phyloP scores from a whole-genome alignment of 768 basidiomycete species.

The Podaxis mareebaensis region DNA sequence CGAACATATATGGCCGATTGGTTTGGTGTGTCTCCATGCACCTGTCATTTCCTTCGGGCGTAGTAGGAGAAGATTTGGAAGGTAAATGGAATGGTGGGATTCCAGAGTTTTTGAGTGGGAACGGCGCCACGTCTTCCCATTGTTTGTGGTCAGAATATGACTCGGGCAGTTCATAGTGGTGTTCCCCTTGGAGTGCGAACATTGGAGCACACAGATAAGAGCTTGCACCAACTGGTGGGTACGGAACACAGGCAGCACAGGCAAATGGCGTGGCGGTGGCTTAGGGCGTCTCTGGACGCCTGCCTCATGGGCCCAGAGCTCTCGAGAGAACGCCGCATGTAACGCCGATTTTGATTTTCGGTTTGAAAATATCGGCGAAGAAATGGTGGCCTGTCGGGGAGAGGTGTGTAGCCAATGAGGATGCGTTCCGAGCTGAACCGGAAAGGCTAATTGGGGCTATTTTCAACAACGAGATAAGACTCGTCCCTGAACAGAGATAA shows the following conservation, averaged over 20 bases:
- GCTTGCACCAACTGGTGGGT: too few relatives aligned
- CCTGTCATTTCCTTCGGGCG: not conserved
- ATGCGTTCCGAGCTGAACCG: not conserved
- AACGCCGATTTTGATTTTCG: not conserved
- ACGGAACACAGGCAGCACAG: too few relatives aligned
- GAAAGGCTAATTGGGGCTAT: not conserved
- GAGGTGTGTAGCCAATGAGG: not conserved
- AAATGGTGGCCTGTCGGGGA: not conserved
- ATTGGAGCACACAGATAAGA: too few relatives aligned
- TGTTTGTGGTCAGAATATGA: not conserved
- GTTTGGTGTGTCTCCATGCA: not conserved
- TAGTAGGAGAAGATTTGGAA: not conserved
- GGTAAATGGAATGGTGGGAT: not conserved
- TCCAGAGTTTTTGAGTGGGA: not conserved
- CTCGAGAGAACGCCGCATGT: not conserved
- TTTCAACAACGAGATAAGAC: not conserved
- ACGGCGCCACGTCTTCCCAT: not conserved
- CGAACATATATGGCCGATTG: conserved; percentile 5
- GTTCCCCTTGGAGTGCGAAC: too few relatives aligned
- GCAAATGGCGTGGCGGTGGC: not conserved
- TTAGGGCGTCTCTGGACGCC: not conserved
- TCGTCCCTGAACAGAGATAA: conserved; percentile 22
- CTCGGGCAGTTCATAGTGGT: not conserved
- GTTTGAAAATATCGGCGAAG: not conserved
- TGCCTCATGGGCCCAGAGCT: not conserved